Percentiles rank a stretch among this genome's conserved stretches.
Evolutionary conservation across 192 early-diverging fungal genomes (phyloP).

Genomic region (Coemansia sp.): DNA sequence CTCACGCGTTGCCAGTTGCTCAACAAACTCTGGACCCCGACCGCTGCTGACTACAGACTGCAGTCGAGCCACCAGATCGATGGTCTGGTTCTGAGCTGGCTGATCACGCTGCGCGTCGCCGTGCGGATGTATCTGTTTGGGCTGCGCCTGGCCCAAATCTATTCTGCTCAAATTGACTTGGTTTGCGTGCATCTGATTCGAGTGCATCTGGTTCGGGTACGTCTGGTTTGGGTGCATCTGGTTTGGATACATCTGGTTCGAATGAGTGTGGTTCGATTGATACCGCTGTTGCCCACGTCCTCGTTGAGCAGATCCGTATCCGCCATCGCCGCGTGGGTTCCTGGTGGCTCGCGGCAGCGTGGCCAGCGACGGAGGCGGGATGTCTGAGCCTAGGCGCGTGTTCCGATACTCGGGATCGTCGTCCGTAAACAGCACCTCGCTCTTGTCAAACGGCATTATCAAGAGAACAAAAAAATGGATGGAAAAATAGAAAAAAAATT

Average conservation of each 20-base stretch:
- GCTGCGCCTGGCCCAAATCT: too few species aligned
- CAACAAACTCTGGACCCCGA: slow-evolving; percentile 7
- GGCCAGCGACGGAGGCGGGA: slow-evolving; percentile 25
- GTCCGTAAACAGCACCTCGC: slow-evolving; percentile 23
- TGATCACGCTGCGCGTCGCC: background rate
- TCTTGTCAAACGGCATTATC: slow-evolving; percentile 13
- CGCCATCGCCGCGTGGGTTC: background rate
- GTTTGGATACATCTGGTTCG: slow-evolving; percentile 5
- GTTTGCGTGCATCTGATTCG: background rate
- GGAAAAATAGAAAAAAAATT: background rate
- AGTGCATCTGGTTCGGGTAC: background rate
- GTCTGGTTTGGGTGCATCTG: background rate
- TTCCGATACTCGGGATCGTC: slow-evolving; percentile 23
- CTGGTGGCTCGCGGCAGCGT: slow-evolving; percentile 9
- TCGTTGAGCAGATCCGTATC: background rate
- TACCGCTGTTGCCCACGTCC: background rate
- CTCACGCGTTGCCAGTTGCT: slow-evolving; percentile 16
- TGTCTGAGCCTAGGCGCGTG: slow-evolving; percentile 14
- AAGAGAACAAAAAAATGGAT: background rate
- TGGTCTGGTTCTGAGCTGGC: background rate
- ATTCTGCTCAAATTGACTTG: too few species aligned
- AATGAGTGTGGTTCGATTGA: background rate
- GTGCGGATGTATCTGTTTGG: background rate
- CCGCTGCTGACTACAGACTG: slow-evolving; percentile 4
- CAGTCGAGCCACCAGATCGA: background rate